phyloP scores from a whole-genome alignment of 1,284 basidiomycete genomes.

The Cerioporus squamosus region DNA sequence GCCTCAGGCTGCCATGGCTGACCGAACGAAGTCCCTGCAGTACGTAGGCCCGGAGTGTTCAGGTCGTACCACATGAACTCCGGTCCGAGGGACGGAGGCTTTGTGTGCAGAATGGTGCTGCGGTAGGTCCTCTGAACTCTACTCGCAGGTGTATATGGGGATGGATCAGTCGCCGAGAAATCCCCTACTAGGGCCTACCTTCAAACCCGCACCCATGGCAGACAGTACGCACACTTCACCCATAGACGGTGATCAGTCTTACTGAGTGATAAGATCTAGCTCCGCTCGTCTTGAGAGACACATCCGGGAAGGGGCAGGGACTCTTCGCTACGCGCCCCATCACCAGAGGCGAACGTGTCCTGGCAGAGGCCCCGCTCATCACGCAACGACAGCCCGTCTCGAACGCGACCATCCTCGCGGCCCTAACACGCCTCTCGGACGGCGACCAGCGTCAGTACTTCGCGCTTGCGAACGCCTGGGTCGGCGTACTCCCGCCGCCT shows the following conservation, averaged over 20 bases:
- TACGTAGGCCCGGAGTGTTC: too few relatives aligned
- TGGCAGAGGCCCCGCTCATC: constrained; percentile 13
- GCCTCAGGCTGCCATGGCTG: too few relatives aligned
- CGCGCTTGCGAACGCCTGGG: constrained; percentile 23
- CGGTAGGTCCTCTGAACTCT: too few relatives aligned
- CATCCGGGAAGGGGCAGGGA: constrained; percentile 24
- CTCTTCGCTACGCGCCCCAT: constrained; percentile 14
- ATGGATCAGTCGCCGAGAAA: neutral
- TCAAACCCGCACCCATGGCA: neutral
- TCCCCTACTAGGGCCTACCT: too few relatives aligned
- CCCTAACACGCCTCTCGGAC: constrained; percentile 22
- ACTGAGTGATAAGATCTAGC: neutral
- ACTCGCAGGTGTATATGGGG: neutral
- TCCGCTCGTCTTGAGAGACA: constrained; percentile 8
- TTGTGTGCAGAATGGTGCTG: too few relatives aligned
- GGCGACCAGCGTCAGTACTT: constrained; percentile 28
- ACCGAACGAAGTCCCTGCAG: too few relatives aligned
- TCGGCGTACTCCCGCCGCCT: constrained; percentile 20
- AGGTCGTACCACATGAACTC: too few relatives aligned
- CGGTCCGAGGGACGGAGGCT: too few relatives aligned
- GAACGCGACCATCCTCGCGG: constrained; percentile 24
- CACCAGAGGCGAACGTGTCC: constrained; percentile 13
- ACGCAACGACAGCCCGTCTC: constrained; percentile 7
- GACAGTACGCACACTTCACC: neutral
- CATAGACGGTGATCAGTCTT: too few relatives aligned